These are phyloP conservation scores for Neophaeococcomyces mojaviensis DNA, from an alignment of 2,329 filamentous ascomycete species.

Conservation along the genomic window DNA sequence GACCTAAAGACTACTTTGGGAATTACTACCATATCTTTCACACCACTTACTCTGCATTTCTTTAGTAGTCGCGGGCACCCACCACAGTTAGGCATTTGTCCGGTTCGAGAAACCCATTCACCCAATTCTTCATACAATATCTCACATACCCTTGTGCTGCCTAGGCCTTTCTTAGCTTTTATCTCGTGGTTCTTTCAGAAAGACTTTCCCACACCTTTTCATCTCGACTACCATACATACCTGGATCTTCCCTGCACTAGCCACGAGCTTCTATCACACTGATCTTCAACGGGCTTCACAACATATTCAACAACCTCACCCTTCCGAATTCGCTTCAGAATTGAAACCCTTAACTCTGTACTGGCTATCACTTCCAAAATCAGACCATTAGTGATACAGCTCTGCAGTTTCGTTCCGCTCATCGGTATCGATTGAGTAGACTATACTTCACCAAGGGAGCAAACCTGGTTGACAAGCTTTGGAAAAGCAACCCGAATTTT, in stretches of 20 bases:
- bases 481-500: too few relatives aligned
- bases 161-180: slow-evolving; percentile 3
- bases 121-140: neutral
- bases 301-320: neutral
- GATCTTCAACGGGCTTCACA: too few relatives aligned
- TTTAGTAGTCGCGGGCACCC: neutral
- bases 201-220: neutral
- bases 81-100: slow-evolving; percentile 2
- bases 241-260: neutral
- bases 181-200: slow-evolving; percentile 2
- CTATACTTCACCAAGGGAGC: too few relatives aligned
- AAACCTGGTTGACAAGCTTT: too few relatives aligned
- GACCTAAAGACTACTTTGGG: neutral
- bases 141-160: neutral
- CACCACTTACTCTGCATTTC: neutral
- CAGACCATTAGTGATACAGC: neutral
- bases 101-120: neutral
- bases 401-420: neutral
- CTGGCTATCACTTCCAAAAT: neutral
- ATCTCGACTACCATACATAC: slow-evolving; percentile 1
- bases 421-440: too few relatives aligned
- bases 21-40: neutral
- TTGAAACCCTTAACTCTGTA: neutral
- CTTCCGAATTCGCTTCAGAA: neutral
- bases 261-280: neutral